Percentiles rank a stretch among this genome's conserved stretches.
Evolutionary conservation across 306 rosid genomes (phyloP).

Genomic region (Quercus bicolor): DNA sequence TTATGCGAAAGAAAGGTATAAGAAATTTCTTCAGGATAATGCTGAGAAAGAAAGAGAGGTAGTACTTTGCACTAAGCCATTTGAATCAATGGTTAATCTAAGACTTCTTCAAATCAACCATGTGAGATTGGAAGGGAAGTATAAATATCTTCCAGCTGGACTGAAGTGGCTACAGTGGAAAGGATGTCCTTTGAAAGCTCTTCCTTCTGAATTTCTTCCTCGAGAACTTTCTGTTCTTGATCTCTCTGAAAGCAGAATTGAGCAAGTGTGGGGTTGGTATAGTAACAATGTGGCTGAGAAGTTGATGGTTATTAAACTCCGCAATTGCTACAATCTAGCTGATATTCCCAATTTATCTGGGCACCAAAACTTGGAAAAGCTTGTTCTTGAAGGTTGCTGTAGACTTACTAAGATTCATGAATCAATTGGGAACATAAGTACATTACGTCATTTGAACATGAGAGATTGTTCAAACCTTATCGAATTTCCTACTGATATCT

Average conservation of each 20-base stretch:
- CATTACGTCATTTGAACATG: constrained; percentile 47
- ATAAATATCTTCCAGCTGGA: constrained; percentile 33
- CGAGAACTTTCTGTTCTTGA: constrained; percentile 52
- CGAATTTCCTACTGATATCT: constrained; percentile 44
- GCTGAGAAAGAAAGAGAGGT: constrained; percentile 26
- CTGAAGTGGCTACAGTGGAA: constrained; percentile 74
- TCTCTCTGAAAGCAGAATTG: constrained; percentile 45
- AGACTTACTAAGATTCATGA: constrained; percentile 42
- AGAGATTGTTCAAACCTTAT: constrained; percentile 32
- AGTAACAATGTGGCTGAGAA: constrained; percentile 36
- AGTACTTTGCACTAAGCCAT: constrained; percentile 24
- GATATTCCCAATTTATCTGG: constrained; percentile 54
- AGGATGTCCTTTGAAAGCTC: constrained; percentile 41
- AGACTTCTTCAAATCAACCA: constrained; percentile 59
- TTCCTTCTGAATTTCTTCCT: constrained; percentile 44
- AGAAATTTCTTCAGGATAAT: constrained; percentile 12
- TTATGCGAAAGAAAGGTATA: constrained; percentile 31
- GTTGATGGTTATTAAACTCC: constrained; percentile 48
- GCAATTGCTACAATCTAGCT: constrained; percentile 27
- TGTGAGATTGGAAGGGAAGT: constrained; percentile 39
- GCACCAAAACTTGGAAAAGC: constrained; percentile 41
- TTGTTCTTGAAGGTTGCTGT: constrained; percentile 45
- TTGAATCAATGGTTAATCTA: constrained; percentile 41
- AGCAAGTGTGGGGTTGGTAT: constrained; percentile 24
- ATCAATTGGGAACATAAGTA: constrained; percentile 36